These are phyloP conservation scores for Colletotrichum sp. DNA, from an alignment of 2,329 filamentous ascomycete species.

Conservation along the genomic window DNA sequence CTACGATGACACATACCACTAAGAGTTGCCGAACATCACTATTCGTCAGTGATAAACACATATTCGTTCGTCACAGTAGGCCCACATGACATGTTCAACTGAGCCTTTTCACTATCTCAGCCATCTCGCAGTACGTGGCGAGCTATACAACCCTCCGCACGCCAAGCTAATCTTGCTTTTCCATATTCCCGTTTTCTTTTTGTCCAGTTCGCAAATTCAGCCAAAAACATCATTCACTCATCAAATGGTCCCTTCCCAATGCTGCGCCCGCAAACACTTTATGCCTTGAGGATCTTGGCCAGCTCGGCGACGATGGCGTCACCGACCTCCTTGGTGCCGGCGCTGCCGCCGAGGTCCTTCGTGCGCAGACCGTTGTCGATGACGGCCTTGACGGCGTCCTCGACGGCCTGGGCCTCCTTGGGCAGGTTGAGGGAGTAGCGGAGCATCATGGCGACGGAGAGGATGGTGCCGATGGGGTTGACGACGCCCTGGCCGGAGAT, in stretches of 20 bases:
- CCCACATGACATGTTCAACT: background rate
- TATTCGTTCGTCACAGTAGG: background rate
- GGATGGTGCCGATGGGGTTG: constrained; percentile 83
- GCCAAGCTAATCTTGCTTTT: background rate
- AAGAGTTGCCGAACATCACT: too few species aligned
- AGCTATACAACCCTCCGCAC: constrained; percentile 1
- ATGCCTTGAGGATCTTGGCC: constrained; percentile 65
- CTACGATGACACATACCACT: too few species aligned
- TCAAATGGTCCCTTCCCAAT: background rate
- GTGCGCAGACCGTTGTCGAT: constrained; percentile 83
- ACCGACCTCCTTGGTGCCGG: constrained; percentile 66
- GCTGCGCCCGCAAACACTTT: background rate
- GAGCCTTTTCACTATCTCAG: background rate
- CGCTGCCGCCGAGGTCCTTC: constrained; percentile 81
- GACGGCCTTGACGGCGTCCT: constrained; percentile 79
- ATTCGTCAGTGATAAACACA: background rate
- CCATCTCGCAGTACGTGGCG: background rate
- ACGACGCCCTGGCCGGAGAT: constrained; percentile 92
- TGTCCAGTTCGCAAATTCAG: background rate
- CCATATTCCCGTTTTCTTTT: background rate
- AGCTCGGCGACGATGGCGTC: constrained; percentile 80
- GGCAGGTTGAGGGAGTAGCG: constrained; percentile 87
- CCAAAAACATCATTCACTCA: background rate
- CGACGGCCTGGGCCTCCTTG: constrained; percentile 77
- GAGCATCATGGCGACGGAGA: constrained; percentile 95